Evolutionary conservation across 106 monocot genomes (phyloP), one percentile per base, ranked within the genome.

Genomic region (Ottelia alismoides): DNA sequence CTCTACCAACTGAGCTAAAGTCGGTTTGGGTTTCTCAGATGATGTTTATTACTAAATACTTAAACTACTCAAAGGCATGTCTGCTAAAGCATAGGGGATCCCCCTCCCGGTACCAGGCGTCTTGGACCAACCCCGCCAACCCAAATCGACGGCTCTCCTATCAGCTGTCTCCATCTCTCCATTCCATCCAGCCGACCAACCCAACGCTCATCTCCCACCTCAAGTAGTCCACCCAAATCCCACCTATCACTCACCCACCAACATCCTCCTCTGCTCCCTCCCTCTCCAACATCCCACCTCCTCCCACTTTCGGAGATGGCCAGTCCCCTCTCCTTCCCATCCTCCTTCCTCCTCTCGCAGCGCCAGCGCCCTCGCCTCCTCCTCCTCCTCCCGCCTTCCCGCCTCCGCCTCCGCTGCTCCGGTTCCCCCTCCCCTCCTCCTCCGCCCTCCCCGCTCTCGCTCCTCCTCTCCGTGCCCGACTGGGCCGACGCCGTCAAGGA

Each of bases 1-100:
- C 94, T 88, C 94, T 88, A 82, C 94, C 94, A 88, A 94, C 94
- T 88, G 94, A 88, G 94, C 94, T 94, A 94, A 94, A 84, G 84
- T 84, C 88, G 94, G 88, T 43, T 68, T n/a, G n/a, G n/a, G n/a
- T n/a, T n/a, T n/a, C n/a, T n/a, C n/a, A n/a, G n/a, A n/a, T n/a
- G n/a, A n/a, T n/a, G n/a, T n/a, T n/a, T n/a, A n/a, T n/a, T n/a
- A n/a, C n/a, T n/a, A n/a, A n/a, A n/a, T n/a, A n/a, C n/a, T n/a
- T n/a, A n/a, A n/a, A n/a, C n/a, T n/a, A n/a, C n/a, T n/a, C n/a
- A n/a, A n/a, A n/a, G n/a, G n/a, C n/a, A n/a, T n/a, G n/a, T n/a
- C n/a, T n/a, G n/a, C n/a, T n/a, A n/a, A n/a, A n/a, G n/a, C n/a
- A n/a, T n/a, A n/a, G n/a, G n/a, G n/a, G n/a, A n/a, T n/a, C n/a